Conservation (phyloP, 1,284 basidiomycete genomes). For the Rhodotorula sp. region DNA sequence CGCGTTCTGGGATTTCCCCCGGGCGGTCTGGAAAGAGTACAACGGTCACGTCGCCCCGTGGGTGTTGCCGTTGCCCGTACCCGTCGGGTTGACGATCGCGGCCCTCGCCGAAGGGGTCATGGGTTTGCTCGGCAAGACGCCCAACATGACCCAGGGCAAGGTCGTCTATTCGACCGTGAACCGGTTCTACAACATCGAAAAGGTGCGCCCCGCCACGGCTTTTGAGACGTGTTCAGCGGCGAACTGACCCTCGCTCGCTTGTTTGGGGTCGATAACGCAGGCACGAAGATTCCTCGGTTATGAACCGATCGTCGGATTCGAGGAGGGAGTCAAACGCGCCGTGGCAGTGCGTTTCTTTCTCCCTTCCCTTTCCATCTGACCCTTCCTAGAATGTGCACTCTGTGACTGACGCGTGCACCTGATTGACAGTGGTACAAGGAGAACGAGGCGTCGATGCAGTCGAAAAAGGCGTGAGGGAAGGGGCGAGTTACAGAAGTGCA, state of each 20-base stretch:
- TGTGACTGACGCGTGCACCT: background rate
- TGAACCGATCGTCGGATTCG: slow-evolving; percentile 81
- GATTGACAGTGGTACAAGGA: slow-evolving; percentile 39
- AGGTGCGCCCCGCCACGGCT: slow-evolving; percentile 47
- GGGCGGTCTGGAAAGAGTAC: slow-evolving; percentile 74
- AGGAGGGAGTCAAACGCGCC: slow-evolving; percentile 79
- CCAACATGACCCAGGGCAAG: slow-evolving; percentile 85
- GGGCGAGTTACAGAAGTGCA: background rate
- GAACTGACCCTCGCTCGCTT: background rate
- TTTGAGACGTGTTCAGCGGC: background rate
- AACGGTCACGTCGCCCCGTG: slow-evolving; percentile 59
- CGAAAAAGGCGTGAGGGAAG: slow-evolving; percentile 9
- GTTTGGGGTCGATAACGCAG: background rate
- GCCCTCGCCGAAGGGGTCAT: slow-evolving; percentile 59
- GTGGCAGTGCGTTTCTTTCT: slow-evolving; percentile 49
- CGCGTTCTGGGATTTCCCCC: slow-evolving; percentile 93
- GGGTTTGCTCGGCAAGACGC: slow-evolving; percentile 70
- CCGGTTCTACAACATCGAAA: slow-evolving; percentile 94
- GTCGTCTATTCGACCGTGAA: slow-evolving; percentile 58
- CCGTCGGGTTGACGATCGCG: slow-evolving; percentile 66
- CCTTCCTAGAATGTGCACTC: too few relatives aligned
- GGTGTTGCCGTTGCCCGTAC: slow-evolving; percentile 59
- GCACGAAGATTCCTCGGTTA: slow-evolving; percentile 88
- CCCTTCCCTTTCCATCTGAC: too few relatives aligned
- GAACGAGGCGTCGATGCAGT: slow-evolving; percentile 28